Conservation (phyloP, 2,329 filamentous ascomycete genomes). For the Ambrosiella xylebori region DNA sequence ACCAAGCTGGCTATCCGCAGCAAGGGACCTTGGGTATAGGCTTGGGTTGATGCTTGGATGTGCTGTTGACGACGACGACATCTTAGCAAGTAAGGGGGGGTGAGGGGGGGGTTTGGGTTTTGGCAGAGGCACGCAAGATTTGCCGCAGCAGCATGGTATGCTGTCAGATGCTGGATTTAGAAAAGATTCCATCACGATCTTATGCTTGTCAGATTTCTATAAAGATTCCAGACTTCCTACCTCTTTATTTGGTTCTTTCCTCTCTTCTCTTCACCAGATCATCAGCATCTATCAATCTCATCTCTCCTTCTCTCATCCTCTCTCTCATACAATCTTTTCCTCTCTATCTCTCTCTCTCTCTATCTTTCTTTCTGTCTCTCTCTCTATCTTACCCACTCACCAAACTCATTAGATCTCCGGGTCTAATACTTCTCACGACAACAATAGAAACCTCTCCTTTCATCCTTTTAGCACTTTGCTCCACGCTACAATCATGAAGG, state of each 20-base stretch:
- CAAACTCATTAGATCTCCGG: neutral
- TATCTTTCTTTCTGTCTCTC: neutral
- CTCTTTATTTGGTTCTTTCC: slow-evolving; percentile 2
- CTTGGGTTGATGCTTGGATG: neutral
- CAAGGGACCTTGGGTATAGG: neutral
- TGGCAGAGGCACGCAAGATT: no score
- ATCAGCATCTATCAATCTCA: slow-evolving; percentile 9
- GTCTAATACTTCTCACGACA: no score
- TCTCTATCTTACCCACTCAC: neutral
- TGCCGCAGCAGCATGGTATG: neutral
- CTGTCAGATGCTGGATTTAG: neutral
- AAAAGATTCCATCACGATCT: neutral
- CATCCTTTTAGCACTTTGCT: slow-evolving; percentile 2
- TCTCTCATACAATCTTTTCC: slow-evolving; percentile 9
- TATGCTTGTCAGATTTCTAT: slow-evolving; percentile 6
- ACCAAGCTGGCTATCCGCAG: neutral
- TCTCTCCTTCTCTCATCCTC: slow-evolving; percentile 10
- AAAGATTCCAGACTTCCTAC: slow-evolving; percentile 7
- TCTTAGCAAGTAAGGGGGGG: neutral
- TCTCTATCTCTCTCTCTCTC: neutral
- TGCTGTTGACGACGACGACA: neutral
- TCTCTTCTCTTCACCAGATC: slow-evolving; percentile 9
- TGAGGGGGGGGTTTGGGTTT: neutral
- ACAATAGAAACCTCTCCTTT: neutral
- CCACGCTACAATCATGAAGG: slow-evolving; percentile 11